Evolutionary conservation across 768 basidiomycete genomes (phyloP), one percentile per base, ranked within the genome.

Genomic region (Boletellus emodensis): DNA sequence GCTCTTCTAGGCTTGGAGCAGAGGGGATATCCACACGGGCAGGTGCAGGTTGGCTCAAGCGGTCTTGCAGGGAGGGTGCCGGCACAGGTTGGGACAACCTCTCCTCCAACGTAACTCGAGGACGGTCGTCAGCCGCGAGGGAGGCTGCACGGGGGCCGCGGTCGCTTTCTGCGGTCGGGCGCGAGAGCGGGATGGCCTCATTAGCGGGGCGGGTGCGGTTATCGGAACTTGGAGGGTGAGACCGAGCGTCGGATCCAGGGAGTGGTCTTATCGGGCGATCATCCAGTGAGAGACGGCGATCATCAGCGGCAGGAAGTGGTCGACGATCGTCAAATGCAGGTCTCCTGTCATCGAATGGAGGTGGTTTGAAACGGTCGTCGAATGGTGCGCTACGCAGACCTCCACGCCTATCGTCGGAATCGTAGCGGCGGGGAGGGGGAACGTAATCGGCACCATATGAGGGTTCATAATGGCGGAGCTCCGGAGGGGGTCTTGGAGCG

Each of bases 381-480:
- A 44, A 4, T 1, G 57, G 40, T 0, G 54, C 14, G 38, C 28
- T 56, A 11, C 67, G 67, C 5, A 26, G n/a, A 42, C 59, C 54
- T 11, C 52, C 46, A 41, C 61, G 68, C 36, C 54, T 64, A 14
- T 70, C 59, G 39, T 70, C 68, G 28, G 59, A 35, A 18, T 71
- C 65, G 52, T 67, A 67, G 49, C 63, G 65, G 41, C 72, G 72
- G 18, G 68, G 61, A 44, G 64, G 62, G 37, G 68, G 62, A n/a
- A 51, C 64, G 35, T 60, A 66, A 34, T 69, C 63, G 41, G 59
- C 53, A 52, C 65, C 65, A 52, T 75, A 72, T n/a, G 70, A 67
- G 7, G 75, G 68, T 17, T 80, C 76, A 52, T 75, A 78, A 40
- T 78, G 76, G 24, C 78, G 72, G 44, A 72, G 69, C 43, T 78